Percentiles rank a stretch among this genome's conserved stretches.
Conservation (phyloP, 352 stramenopile species). For the Phytophthora sojae region DNA sequence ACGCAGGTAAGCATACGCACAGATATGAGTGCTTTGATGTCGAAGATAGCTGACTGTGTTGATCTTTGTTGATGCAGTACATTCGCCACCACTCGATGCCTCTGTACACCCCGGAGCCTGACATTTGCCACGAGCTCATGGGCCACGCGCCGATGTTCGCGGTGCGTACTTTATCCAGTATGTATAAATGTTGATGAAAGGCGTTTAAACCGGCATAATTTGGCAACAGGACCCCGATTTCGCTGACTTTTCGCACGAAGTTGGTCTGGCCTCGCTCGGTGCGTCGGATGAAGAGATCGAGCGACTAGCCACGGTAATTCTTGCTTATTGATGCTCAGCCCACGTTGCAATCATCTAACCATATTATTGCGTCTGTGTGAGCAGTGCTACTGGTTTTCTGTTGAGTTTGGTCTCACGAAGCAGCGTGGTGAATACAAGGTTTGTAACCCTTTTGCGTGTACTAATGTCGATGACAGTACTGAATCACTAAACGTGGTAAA, state of each 20-base stretch:
- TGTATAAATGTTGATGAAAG: not conserved
- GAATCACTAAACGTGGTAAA: not conserved
- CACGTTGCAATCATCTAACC: not conserved
- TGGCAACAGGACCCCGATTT: conserved; percentile 93
- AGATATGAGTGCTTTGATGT: not conserved
- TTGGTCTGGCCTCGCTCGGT: conserved; percentile 96
- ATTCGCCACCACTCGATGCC: conserved; percentile 95
- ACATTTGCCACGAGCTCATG: conserved; percentile 98
- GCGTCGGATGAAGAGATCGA: conserved; percentile 96
- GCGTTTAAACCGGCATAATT: not conserved
- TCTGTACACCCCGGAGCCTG: conserved; percentile 97
- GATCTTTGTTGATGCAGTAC: conserved; percentile 65
- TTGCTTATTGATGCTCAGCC: not conserved
- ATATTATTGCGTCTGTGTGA: not conserved
- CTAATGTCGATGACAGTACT: not conserved
- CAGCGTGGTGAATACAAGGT: conserved; percentile 95
- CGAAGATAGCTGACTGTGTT: not conserved
- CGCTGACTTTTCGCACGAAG: conserved; percentile 97
- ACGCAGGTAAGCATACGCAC: conserved; percentile 74
- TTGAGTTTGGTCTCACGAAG: conserved; percentile 97
- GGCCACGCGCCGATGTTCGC: conserved; percentile 98
- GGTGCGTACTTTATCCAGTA: conserved; percentile 31
- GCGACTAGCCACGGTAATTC: conserved; percentile 86
- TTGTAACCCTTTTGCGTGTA: not conserved
- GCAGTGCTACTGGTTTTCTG: conserved; percentile 98